Evolutionary conservation across 139 green algal species (phyloP).

Genomic region (Chlorella sp.): DNA sequence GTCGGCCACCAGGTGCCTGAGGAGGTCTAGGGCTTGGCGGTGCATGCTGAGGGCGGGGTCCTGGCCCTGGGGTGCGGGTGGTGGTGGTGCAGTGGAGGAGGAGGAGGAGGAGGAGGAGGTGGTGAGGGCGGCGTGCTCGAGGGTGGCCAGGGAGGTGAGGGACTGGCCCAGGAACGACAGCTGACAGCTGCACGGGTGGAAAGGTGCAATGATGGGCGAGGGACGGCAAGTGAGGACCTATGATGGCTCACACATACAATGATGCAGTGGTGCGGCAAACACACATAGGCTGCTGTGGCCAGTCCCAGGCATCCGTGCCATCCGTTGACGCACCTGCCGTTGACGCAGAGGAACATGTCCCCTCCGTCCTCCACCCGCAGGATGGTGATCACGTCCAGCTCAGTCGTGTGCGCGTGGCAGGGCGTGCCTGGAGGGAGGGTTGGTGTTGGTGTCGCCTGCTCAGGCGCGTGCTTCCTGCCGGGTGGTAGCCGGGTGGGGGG

Average conservation of each 20-base stretch:
- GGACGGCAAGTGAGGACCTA: background rate
- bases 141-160: background rate
- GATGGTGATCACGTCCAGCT: conserved; percentile 62
- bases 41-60: background rate
- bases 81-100: background rate
- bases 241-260: background rate
- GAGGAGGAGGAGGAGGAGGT: no score
- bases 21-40: background rate
- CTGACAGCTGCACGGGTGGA: background rate
- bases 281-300: background rate
- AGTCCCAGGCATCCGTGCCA: background rate
- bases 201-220: background rate
- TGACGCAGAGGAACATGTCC: background rate
- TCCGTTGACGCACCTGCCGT: background rate
- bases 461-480: no score
- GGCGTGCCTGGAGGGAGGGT: background rate
- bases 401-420: background rate
- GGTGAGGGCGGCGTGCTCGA: no score
- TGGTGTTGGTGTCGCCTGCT: no score
- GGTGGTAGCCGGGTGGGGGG: no score
- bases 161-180: background rate
- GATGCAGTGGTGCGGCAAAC: background rate
- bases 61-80: background rate
- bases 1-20: background rate
- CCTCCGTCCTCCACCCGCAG: conserved; percentile 44